phyloP scores from a whole-genome alignment of 306 rosid genomes.

The Acacia melanoxylon region DNA sequence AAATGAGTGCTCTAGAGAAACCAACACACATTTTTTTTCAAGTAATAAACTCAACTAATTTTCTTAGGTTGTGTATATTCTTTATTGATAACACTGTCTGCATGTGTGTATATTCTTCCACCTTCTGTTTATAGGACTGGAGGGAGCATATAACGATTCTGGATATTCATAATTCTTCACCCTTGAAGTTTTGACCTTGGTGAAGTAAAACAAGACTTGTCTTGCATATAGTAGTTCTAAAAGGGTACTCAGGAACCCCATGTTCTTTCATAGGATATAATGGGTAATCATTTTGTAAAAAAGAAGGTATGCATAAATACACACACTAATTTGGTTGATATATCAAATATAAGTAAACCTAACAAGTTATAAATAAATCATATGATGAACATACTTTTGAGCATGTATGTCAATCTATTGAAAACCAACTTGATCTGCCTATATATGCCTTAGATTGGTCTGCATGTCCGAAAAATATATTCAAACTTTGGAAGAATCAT shows the following conservation, averaged over 20 bases:
- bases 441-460: not conserved
- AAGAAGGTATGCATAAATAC: not conserved
- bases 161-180: not conserved
- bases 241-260: not conserved
- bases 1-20: no score
- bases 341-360: not conserved
- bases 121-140: no score
- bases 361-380: not conserved
- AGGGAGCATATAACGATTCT: not conserved
- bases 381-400: not conserved
- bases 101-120: no score
- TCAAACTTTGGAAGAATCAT: not conserved
- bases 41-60: no score
- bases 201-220: not conserved
- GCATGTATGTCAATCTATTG: not conserved
- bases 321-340: not conserved
- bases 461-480: not conserved
- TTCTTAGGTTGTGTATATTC: no score
- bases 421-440: not conserved
- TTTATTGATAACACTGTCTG: no score
- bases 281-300: not conserved
- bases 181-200: not conserved
- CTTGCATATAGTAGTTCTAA: not conserved
- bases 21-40: no score
- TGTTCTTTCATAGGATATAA: not conserved